These are phyloP conservation scores for Sutorius eximius DNA, from an alignment of 1,284 basidiomycete species.

Conservation along the genomic window DNA sequence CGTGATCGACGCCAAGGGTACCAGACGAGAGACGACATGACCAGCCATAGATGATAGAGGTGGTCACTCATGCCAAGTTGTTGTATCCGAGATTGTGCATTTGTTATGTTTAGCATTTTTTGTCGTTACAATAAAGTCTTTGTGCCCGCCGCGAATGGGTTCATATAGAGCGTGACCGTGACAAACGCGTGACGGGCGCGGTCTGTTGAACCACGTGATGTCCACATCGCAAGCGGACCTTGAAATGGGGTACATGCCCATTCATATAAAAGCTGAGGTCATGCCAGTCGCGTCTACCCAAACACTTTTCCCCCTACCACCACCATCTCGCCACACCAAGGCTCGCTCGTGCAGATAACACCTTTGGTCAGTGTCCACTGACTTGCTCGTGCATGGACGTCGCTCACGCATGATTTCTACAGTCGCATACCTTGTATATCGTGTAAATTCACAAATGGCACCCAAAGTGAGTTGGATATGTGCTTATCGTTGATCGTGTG, in stretches of 20 bases:
- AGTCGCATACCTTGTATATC: slow-evolving; percentile 36
- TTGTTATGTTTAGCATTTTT: background rate
- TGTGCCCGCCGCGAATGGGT: background rate
- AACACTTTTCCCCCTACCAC: slow-evolving; percentile 32
- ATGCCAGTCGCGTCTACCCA: slow-evolving; percentile 29
- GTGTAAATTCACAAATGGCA: slow-evolving; percentile 34
- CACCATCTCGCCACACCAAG: slow-evolving; percentile 25
- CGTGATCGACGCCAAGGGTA: slow-evolving; percentile 25
- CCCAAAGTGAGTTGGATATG: slow-evolving; percentile 28
- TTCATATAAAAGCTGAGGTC: slow-evolving; percentile 37
- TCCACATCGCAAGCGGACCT: slow-evolving; percentile 29
- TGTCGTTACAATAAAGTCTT: background rate
- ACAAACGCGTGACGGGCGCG: slow-evolving; percentile 36
- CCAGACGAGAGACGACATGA: slow-evolving; percentile 16
- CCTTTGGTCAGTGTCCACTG: slow-evolving; percentile 26
- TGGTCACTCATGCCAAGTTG: background rate
- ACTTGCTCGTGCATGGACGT: slow-evolving; percentile 2
- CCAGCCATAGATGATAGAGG: background rate
- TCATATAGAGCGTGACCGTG: slow-evolving; percentile 26
- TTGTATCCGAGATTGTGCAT: background rate
- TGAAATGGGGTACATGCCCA: slow-evolving; percentile 33
- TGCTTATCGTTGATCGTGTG: slow-evolving; percentile 12
- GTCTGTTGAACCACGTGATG: slow-evolving; percentile 38
- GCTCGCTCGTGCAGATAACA: slow-evolving; percentile 15
- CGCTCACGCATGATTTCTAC: slow-evolving; percentile 12